Base-by-base conservation (phyloP, 768 basidiomycete species). In the Paxillus ammoniavirescens region DNA sequence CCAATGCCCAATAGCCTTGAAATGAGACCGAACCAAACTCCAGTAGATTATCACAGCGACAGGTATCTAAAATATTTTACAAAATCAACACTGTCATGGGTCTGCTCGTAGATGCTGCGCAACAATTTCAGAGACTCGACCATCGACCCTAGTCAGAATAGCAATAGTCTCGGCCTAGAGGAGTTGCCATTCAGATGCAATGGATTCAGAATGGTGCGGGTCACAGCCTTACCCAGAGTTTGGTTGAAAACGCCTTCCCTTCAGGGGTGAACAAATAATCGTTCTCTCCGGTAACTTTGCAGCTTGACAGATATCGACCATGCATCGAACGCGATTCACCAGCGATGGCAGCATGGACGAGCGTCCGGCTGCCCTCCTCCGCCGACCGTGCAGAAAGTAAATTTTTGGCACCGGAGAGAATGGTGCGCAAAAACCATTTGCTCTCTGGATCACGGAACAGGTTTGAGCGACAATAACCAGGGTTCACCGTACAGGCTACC, bases 291-390 rank as follows among this genome's bases (percentile, higher is more conserved):
- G 42, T 18, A 6, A 70, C 52, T 30, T 57, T 41, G 48, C 61
- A 65, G 8, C 42, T 52, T 1, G 65, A 55, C 38, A 72, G 47
- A 36, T 73, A 75, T 36, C 60, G 64, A 9, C 73, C 74, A 6
- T 66, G 61, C 61, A 61, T 59, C 9, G 61, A 59, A 41, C 49
- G 55, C 37, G 61, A 61, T 13, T 61, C 62, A 7, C 54, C 59
- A 2, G 64, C 60, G 15, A 73, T 46, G 17, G 72, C 70, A 5
- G 68, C 71, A 47, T 67, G 68, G 1, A 74, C 57, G 2, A 76
- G 58, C 1, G 67, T 61, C n/a, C 72, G 66, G 47, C 70, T 66
- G 13, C 75, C 75, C 50, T 60, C 62, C 50, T 75, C 71, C 0
- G 65, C 42, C 5, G 74, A 62, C 10, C 71, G 63, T 1, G 63